Conservation (phyloP, 495 filamentous ascomycete genomes). For the Lophium mytilinum region DNA sequence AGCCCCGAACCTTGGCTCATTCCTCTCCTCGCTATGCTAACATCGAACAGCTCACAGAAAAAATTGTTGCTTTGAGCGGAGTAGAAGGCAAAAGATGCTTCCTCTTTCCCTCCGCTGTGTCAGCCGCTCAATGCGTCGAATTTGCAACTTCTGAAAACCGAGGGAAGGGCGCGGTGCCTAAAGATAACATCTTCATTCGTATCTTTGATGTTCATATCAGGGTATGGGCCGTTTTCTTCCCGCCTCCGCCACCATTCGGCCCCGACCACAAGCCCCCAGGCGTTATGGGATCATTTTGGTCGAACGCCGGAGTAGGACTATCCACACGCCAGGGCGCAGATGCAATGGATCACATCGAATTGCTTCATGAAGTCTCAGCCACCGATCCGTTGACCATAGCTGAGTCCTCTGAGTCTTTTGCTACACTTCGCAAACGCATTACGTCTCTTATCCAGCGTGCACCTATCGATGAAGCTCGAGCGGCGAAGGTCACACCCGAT, state of each 20-base stretch:
- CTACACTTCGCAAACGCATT: neutral
- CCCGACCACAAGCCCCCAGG: neutral
- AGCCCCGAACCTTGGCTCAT: no score
- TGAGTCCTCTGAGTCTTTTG: neutral
- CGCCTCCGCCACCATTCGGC: neutral
- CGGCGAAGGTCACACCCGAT: constrained; percentile 3
- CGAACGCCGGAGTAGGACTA: neutral
- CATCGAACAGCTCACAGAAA: neutral
- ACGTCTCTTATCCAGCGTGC: neutral
- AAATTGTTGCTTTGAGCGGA: neutral
- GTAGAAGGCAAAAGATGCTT: neutral
- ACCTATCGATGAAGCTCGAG: neutral
- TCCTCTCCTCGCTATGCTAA: neutral
- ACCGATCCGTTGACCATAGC: neutral
- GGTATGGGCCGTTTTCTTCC: neutral
- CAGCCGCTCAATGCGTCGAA: neutral
- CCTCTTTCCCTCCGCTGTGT: neutral
- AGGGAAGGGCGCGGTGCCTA: neutral
- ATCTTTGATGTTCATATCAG: neutral
- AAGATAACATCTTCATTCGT: neutral
- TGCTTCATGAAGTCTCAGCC: neutral
- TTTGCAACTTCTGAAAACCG: neutral
- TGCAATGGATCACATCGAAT: neutral
- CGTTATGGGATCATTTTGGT: neutral
- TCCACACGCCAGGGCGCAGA: neutral